Evolutionary conservation across 2,329 filamentous ascomycete species (phyloP).

Genomic region (Harringtonia aguacate): DNA sequence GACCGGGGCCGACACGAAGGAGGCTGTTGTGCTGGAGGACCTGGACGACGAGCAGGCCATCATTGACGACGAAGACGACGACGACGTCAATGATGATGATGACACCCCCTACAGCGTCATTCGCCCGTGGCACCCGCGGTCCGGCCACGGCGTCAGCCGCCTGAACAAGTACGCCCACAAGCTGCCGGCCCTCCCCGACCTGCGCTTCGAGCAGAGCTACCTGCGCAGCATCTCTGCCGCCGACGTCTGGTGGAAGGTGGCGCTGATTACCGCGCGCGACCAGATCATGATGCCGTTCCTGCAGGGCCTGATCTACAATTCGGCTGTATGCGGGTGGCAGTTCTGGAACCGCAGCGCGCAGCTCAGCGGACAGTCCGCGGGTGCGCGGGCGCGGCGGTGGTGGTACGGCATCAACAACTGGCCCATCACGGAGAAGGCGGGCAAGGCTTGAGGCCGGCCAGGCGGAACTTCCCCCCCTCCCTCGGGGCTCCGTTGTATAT

Average conservation of each 20-base stretch:
- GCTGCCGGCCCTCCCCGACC: slow-evolving; percentile 65
- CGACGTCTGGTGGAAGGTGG: slow-evolving; percentile 67
- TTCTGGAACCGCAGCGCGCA: slow-evolving; percentile 75
- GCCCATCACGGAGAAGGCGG: slow-evolving; percentile 45
- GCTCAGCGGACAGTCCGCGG: slow-evolving; percentile 65
- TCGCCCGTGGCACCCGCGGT: slow-evolving; percentile 38
- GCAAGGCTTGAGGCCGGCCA: not conserved
- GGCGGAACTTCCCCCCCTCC: too few relatives aligned
- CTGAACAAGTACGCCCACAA: slow-evolving; percentile 11
- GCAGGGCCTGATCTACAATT: slow-evolving; percentile 83
- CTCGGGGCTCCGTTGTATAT: too few relatives aligned
- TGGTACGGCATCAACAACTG: slow-evolving; percentile 95
- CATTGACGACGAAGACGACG: slow-evolving; percentile 19
- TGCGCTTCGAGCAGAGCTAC: slow-evolving; percentile 97
- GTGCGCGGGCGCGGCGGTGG: slow-evolving; percentile 74
- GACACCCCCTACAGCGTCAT: slow-evolving; percentile 59
- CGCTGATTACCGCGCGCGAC: slow-evolving; percentile 77
- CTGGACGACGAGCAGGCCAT: too few relatives aligned
- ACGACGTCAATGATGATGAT: slow-evolving; percentile 25
- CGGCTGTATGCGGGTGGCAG: slow-evolving; percentile 78
- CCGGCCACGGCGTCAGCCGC: slow-evolving; percentile 13
- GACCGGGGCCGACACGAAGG: slow-evolving; percentile 58
- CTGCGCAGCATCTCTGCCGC: slow-evolving; percentile 76
- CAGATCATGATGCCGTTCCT: slow-evolving; percentile 83
- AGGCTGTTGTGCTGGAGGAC: slow-evolving; percentile 36